Evolutionary conservation across 768 basidiomycete genomes (phyloP).

Genomic region (Leccinum subgranulosum): DNA sequence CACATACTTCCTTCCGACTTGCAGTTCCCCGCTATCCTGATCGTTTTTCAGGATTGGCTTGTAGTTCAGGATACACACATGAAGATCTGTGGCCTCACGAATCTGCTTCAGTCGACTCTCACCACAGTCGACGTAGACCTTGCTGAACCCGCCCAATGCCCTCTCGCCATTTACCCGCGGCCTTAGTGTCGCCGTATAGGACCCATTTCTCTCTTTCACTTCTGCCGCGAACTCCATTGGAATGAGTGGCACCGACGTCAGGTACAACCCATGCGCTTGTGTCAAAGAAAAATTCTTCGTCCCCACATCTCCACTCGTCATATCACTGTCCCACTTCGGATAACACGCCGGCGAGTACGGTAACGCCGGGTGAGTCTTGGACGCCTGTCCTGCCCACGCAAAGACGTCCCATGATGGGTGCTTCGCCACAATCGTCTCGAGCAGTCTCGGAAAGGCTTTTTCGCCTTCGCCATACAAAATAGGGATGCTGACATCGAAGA

Average conservation of each 20-base stretch:
- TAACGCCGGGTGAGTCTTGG: slow-evolving; percentile 14
- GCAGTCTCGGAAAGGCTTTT: slow-evolving; percentile 26
- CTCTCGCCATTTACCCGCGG: neutral
- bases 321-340: slow-evolving; percentile 12
- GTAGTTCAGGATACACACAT: slow-evolving; percentile 24
- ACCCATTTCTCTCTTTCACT: neutral
- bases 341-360: slow-evolving; percentile 24
- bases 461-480: slow-evolving; percentile 32
- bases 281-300: slow-evolving; percentile 15
- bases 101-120: slow-evolving; percentile 13
- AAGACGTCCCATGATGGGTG: slow-evolving; percentile 23
- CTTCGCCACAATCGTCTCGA: slow-evolving; percentile 16
- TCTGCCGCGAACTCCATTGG: slow-evolving; percentile 11
- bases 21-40: slow-evolving; percentile 8
- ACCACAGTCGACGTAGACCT: slow-evolving; percentile 17
- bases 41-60: neutral
- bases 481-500: slow-evolving; percentile 22
- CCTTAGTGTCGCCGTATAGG: slow-evolving; percentile 14
- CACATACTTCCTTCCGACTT: slow-evolving; percentile 16
- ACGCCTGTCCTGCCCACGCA: slow-evolving; percentile 23
- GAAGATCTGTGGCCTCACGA: slow-evolving; percentile 13
- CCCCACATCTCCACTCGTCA: slow-evolving; percentile 7
- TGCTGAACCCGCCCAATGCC: slow-evolving; percentile 6
- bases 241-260: slow-evolving; percentile 22
- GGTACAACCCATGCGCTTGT: slow-evolving; percentile 8